Evolutionary conservation across 208 protist genomes (phyloP).

Genomic region (Leishmania guyanensis): DNA sequence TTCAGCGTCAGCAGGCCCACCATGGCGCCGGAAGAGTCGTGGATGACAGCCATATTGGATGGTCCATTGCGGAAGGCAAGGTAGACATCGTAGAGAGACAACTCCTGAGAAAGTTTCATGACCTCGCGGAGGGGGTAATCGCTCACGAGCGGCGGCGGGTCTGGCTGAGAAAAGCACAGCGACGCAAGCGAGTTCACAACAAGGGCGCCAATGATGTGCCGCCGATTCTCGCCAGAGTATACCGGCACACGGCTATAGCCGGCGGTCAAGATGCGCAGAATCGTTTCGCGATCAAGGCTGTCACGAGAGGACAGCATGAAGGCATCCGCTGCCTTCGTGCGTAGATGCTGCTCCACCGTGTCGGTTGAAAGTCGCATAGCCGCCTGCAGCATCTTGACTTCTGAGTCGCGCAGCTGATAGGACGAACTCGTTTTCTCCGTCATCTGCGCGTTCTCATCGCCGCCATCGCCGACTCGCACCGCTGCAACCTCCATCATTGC

Average conservation of each 20-base stretch:
- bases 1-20: slow-evolving; percentile 67
- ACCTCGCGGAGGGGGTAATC: slow-evolving; percentile 73
- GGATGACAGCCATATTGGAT: slow-evolving; percentile 71
- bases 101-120: slow-evolving; percentile 50
- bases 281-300: slow-evolving; percentile 62
- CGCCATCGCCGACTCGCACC: not conserved
- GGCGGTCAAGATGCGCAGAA: slow-evolving; percentile 56
- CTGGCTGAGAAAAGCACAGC: slow-evolving; percentile 59
- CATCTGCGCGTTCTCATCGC: not conserved
- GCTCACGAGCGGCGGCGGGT: slow-evolving; percentile 57
- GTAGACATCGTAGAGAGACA: slow-evolving; percentile 71
- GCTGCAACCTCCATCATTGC: slow-evolving; percentile 1
- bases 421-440: not conserved
- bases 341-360: slow-evolving; percentile 57
- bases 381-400: slow-evolving; percentile 74
- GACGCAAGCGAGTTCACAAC: slow-evolving; percentile 83
- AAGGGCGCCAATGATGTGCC: slow-evolving; percentile 86
- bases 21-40: slow-evolving; percentile 57
- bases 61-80: slow-evolving; percentile 53
- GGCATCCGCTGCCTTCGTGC: slow-evolving; percentile 49
- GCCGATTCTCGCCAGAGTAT: slow-evolving; percentile 61
- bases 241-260: slow-evolving; percentile 90
- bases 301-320: slow-evolving; percentile 79
- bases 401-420: slow-evolving; percentile 51
- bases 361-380: slow-evolving; percentile 75